A percentile compares a stretch with the other conserved stretches of the same genome.
Evolutionary conservation across 768 basidiomycete species (phyloP).

Genomic region (Trametes cinnabarina): DNA sequence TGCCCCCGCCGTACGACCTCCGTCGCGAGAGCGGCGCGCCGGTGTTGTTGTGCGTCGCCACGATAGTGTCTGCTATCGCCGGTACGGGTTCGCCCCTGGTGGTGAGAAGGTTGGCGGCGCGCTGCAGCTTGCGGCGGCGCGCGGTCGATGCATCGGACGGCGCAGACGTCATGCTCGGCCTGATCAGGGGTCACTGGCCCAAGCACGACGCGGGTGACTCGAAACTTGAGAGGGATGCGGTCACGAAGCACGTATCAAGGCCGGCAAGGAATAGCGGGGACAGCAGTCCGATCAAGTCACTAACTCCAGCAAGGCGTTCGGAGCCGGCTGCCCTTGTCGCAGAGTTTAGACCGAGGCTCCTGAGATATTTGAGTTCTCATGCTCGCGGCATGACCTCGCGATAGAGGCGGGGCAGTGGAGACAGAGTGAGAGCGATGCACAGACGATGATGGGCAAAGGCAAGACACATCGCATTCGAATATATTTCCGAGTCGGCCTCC

Average conservation of each 20-base stretch:
- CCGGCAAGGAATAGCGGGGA: not conserved
- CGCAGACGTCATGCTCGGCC: conserved; percentile 1
- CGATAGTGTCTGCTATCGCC: conserved; percentile 11
- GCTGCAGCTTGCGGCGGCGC: conserved; percentile 5
- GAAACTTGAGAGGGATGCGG: not conserved
- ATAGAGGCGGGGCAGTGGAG: not conserved
- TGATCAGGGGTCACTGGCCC: not conserved
- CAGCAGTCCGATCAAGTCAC: not conserved
- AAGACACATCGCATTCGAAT: not conserved
- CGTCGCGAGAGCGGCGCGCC: conserved; percentile 8
- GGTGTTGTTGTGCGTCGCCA: not conserved
- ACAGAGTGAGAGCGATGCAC: conserved; percentile 3
- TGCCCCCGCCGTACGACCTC: conserved; percentile 11
- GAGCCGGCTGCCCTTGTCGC: not conserved
- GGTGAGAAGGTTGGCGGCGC: conserved; percentile 16
- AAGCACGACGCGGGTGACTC: not conserved
- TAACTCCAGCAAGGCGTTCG: not conserved
- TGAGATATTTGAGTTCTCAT: conserved; percentile 2
- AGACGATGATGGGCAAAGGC: not conserved
- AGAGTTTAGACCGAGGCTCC: conserved; percentile 1
- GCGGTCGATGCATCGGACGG: not conserved
- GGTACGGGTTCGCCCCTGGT: conserved; percentile 18
- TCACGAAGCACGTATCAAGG: not conserved
- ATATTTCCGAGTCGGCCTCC: too few species aligned
- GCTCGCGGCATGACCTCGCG: not conserved